A percentile compares a stretch with the other conserved stretches of the same genome.
Conservation (phyloP, 441 rosid species). For the Gossypium davidsonii region DNA sequence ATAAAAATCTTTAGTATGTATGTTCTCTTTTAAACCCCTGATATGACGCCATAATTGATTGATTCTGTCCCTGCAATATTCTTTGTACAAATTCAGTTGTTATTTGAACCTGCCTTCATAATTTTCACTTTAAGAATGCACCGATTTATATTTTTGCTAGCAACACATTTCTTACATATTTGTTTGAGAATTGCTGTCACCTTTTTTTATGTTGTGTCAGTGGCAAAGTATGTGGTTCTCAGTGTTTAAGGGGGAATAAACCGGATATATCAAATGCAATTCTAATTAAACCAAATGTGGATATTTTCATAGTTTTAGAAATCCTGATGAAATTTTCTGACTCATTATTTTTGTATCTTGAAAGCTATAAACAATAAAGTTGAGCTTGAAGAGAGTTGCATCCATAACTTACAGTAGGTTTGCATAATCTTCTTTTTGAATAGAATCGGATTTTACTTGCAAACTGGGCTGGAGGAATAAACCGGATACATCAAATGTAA, state of each 20-base stretch:
- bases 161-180: background rate
- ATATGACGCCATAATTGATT: background rate
- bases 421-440: background rate
- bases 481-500: background rate
- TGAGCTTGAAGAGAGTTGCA: background rate
- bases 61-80: constrained; percentile 1
- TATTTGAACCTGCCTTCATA: background rate
- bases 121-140: background rate
- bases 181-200: background rate
- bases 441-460: background rate
- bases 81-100: background rate
- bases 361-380: background rate
- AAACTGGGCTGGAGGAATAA: background rate
- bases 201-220: background rate
- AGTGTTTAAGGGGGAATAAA: background rate
- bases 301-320: background rate
- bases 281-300: background rate
- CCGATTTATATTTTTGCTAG: background rate
- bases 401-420: background rate
- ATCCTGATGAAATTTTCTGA: background rate
- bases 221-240: background rate
- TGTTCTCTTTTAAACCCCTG: background rate
- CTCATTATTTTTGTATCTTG: background rate
- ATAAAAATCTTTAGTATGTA: background rate
- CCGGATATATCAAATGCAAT: background rate